Conservation (phyloP, 129 eudicot species). For the Gnaphalium uliginosum region DNA sequence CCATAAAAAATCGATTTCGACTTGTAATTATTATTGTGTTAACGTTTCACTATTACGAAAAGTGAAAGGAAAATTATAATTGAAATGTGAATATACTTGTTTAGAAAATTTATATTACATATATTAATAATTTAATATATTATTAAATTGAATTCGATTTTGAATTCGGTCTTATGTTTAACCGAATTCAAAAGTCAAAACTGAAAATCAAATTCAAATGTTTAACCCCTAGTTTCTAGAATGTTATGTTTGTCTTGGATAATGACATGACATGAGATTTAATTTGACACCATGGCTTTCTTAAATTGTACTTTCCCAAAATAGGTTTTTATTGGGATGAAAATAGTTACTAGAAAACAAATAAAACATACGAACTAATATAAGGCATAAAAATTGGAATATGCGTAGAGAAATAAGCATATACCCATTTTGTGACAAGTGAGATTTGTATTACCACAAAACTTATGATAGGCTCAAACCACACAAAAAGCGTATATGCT, state of each 20-base stretch:
- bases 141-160: too few species aligned
- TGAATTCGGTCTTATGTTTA: too few species aligned
- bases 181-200: too few species aligned
- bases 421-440: conserved; percentile 7
- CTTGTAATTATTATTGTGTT: too few species aligned
- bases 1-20: too few species aligned
- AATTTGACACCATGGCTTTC: background rate
- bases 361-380: background rate
- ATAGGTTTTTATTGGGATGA: background rate
- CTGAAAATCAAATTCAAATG: too few species aligned
- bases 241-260: background rate
- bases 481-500: background rate
- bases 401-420: conserved; percentile 2
- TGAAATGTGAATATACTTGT: too few species aligned
- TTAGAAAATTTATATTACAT: too few species aligned
- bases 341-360: background rate
- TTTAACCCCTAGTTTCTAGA: too few species aligned
- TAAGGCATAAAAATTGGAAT: conserved; percentile 13
- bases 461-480: conserved; percentile 15
- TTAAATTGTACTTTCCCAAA: conserved; percentile 5
- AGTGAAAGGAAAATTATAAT: too few species aligned
- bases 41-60: too few species aligned
- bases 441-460: background rate
- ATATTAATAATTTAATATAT: too few species aligned
- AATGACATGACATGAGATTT: conserved; percentile 16